Evolutionary conservation across 2,329 filamentous ascomycete species (phyloP).

Genomic region (Microsporum canis): DNA sequence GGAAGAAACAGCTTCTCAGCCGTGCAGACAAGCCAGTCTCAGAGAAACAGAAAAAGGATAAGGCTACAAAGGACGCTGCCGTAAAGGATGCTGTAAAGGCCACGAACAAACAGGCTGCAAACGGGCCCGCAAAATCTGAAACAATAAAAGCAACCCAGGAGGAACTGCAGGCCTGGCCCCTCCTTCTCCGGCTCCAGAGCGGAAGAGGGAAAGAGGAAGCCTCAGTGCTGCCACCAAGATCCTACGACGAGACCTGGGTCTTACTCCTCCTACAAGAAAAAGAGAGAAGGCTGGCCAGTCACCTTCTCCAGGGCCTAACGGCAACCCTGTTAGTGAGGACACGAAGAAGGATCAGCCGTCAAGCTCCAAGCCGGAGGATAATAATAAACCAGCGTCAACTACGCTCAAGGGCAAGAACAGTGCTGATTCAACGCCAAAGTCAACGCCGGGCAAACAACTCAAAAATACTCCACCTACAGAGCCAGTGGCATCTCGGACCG

Average conservation of each 20-base stretch:
- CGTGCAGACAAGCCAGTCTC: constrained; percentile 26
- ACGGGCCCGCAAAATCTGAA: constrained; percentile 22
- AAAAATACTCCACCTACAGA: constrained; percentile 10
- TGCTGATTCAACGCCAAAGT: constrained; percentile 6
- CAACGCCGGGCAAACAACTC: constrained; percentile 8
- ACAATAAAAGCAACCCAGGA: constrained; percentile 22
- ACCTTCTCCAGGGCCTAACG: neutral
- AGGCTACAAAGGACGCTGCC: constrained; percentile 50
- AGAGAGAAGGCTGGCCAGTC: constrained; percentile 22
- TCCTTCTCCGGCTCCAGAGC: constrained; percentile 24
- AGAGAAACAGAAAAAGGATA: constrained; percentile 37
- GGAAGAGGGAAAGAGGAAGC: constrained; percentile 41
- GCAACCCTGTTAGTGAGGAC: constrained; percentile 10
- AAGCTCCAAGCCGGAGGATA: constrained; percentile 4
- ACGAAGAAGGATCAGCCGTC: constrained; percentile 8
- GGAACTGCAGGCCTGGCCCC: neutral
- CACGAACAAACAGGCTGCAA: constrained; percentile 34
- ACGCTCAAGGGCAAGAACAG: constrained; percentile 4
- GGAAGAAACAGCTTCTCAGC: constrained; percentile 31
- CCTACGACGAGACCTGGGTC: constrained; percentile 51
- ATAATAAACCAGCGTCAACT: neutral
- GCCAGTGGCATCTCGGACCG: constrained; percentile 11
- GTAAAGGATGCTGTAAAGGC: constrained; percentile 52
- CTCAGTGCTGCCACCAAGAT: constrained; percentile 46
- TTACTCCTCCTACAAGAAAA: constrained; percentile 36